These are phyloP conservation scores for Brasilioporus rufonigricans DNA, from an alignment of 768 basidiomycete genomes.

Conservation along the genomic window DNA sequence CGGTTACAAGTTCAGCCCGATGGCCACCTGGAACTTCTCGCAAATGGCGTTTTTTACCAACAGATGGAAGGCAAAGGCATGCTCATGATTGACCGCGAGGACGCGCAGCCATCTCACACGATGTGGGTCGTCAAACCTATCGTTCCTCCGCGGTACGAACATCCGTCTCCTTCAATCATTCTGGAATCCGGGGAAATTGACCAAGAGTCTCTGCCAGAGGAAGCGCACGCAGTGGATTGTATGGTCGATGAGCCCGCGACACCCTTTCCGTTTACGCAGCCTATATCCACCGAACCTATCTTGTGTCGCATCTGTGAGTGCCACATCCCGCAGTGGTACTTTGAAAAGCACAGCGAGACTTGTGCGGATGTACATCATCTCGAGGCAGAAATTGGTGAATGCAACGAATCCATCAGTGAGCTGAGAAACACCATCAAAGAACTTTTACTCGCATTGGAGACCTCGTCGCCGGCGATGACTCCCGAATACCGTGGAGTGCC, in stretches of 20 bases:
- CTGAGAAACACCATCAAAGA: slow-evolving; percentile 84
- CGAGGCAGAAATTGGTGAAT: slow-evolving; percentile 91
- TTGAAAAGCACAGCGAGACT: slow-evolving; percentile 99
- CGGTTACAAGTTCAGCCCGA: slow-evolving; percentile 74
- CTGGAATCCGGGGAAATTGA: slow-evolving; percentile 46
- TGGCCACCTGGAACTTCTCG: slow-evolving; percentile 50
- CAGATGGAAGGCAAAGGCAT: slow-evolving; percentile 98
- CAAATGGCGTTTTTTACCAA: slow-evolving; percentile 58
- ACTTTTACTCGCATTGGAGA: slow-evolving; percentile 67
- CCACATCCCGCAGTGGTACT: slow-evolving; percentile 97
- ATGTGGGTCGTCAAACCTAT: slow-evolving; percentile 97
- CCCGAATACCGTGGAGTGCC: slow-evolving; percentile 89
- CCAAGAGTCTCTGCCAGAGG: slow-evolving; percentile 35
- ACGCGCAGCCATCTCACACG: slow-evolving; percentile 85
- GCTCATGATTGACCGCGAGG: slow-evolving; percentile 94
- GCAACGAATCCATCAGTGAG: slow-evolving; percentile 90
- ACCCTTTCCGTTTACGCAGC: slow-evolving; percentile 72
- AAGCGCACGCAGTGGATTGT: slow-evolving; percentile 39
- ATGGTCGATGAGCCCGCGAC: slow-evolving; percentile 48
- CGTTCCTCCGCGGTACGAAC: slow-evolving; percentile 65
- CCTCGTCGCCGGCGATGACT: slow-evolving; percentile 59
- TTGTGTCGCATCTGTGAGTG: slow-evolving; percentile 98
- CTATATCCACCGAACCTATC: slow-evolving; percentile 79
- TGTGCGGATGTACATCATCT: slow-evolving; percentile 94
- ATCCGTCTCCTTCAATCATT: slow-evolving; percentile 59